Base-by-base conservation (phyloP, 495 filamentous ascomycete species). In the Neurospora tetrasperma region DNA sequence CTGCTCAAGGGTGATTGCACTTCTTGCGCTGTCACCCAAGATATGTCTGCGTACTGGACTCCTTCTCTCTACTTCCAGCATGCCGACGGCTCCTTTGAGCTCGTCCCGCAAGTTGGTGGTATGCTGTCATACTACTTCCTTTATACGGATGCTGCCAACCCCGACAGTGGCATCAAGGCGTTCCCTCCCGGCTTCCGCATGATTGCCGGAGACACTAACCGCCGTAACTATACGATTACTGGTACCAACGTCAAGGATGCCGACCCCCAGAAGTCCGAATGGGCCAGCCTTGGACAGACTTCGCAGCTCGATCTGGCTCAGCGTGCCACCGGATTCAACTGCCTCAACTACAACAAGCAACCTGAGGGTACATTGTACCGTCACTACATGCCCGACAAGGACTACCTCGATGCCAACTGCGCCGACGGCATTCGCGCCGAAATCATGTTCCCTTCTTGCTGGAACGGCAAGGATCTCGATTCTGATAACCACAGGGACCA, bases 271-370 rank as follows among this genome's bases (percentile, higher is more conserved):
- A 91, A 91, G 79, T 93, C 92, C 6, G 73, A 82, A 27, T 97
- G 93, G 92, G 81, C 83, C 46, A 80, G 76, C 11, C 75, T 85
- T 42, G 85, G 82, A 2, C 87, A 91, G 70, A 84, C 83, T 3
- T 87, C 86, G 11, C 93, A 97, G 82, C 75, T 76, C 10, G 88
- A 90, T 41, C 85, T 97, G 31, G 82, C 80, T n/a, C 91, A 96
- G 83, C 91, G 93, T 70, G 93, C 94, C 10, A 72, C 97, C 40
- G 95, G 95, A 3, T 97, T 95, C 86, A 97, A 97, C 83, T 98
- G 95, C 80, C 81, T 98, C 69, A 87, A 97, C 86, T 96, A 96
- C 77, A 71, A 76, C 27, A 84, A 79, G 40, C 43, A 79, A 0
- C 76, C 90, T 23, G 94, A 97, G 78, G 84, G 86, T 1, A 89